A percentile compares a stretch with the other conserved stretches of the same genome.
Conservation (phyloP, 2,329 filamentous ascomycete species). For the Clarireedia hainanense region DNA sequence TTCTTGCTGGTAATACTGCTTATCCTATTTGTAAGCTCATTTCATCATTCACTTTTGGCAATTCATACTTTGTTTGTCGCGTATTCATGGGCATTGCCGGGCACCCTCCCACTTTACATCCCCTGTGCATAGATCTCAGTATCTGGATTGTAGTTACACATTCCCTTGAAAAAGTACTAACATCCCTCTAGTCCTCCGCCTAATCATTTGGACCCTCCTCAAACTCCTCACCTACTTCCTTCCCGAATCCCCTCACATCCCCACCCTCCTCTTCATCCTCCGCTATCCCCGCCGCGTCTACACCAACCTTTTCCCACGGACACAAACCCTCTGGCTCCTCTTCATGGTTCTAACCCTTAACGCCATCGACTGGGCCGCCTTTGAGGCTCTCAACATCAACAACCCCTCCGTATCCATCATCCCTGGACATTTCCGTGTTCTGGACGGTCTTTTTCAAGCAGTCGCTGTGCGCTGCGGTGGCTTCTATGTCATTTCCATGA, state of each 20-base stretch:
- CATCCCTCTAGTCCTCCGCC: slow-evolving; percentile 44
- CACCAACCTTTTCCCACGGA: slow-evolving; percentile 55
- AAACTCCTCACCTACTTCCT: slow-evolving; percentile 35
- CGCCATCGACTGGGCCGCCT: slow-evolving; percentile 55
- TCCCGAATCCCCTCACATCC: slow-evolving; percentile 12
- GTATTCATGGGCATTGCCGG: neutral
- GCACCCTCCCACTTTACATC: slow-evolving; percentile 35
- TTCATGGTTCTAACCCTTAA: slow-evolving; percentile 54
- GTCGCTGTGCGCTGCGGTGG: slow-evolving; percentile 57
- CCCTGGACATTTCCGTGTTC: slow-evolving; percentile 43
- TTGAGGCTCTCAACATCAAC: slow-evolving; percentile 57
- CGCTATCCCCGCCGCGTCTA: slow-evolving; percentile 51
- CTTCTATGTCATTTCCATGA: slow-evolving; percentile 38
- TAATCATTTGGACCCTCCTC: slow-evolving; percentile 48
- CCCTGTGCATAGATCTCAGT: slow-evolving; percentile 25
- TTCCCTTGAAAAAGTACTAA: neutral
- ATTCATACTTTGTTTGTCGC: neutral
- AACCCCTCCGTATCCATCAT: slow-evolving; percentile 48
- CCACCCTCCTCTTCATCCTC: slow-evolving; percentile 45
- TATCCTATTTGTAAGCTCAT: slow-evolving; percentile 9
- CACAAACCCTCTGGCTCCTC: slow-evolving; percentile 59
- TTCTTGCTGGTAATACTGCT: slow-evolving; percentile 58
- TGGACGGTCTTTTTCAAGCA: slow-evolving; percentile 60
- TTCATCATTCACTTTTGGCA: neutral
- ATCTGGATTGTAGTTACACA: neutral